phyloP scores from a whole-genome alignment of 495 filamentous ascomycete species.

The Pyronema omphalodes region DNA sequence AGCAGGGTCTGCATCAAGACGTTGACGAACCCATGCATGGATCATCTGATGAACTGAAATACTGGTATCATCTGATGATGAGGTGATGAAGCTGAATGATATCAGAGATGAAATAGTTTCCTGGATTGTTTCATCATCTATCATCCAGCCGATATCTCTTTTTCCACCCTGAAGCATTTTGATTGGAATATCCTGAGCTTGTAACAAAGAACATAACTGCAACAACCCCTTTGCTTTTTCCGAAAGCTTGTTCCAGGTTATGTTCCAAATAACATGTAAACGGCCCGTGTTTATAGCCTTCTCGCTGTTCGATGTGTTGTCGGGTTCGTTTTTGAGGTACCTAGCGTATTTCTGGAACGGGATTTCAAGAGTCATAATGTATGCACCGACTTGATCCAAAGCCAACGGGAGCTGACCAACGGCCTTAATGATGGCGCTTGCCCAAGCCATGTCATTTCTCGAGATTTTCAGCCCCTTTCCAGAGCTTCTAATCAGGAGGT shows the following conservation, averaged over 20 bases:
- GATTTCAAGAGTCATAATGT: slow-evolving; percentile 4
- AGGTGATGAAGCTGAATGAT: background rate
- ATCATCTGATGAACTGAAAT: background rate
- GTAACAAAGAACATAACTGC: slow-evolving; percentile 8
- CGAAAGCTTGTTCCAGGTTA: slow-evolving; percentile 4
- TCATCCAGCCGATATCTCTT: slow-evolving; percentile 4
- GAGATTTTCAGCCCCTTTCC: background rate
- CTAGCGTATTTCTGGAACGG: slow-evolving; percentile 1
- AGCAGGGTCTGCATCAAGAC: background rate
- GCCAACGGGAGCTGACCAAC: slow-evolving; percentile 11
- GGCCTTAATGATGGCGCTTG: background rate
- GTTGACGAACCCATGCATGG: background rate
- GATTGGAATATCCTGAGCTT: slow-evolving; percentile 7
- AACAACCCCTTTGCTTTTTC: slow-evolving; percentile 2
- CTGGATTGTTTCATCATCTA: background rate
- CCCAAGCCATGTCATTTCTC: background rate
- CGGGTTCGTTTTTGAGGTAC: background rate
- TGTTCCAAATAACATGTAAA: slow-evolving; percentile 8
- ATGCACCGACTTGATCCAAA: slow-evolving; percentile 11
- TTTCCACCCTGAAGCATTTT: slow-evolving; percentile 8
- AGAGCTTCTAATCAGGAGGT: slow-evolving; percentile 4
- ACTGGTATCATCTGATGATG: background rate
- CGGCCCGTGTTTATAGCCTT: background rate
- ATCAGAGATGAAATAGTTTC: background rate
- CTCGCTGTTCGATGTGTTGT: background rate